Evolutionary conservation across 164 flowering plant genomes (phyloP).

Genomic region (Warburgia ugandensis): DNA sequence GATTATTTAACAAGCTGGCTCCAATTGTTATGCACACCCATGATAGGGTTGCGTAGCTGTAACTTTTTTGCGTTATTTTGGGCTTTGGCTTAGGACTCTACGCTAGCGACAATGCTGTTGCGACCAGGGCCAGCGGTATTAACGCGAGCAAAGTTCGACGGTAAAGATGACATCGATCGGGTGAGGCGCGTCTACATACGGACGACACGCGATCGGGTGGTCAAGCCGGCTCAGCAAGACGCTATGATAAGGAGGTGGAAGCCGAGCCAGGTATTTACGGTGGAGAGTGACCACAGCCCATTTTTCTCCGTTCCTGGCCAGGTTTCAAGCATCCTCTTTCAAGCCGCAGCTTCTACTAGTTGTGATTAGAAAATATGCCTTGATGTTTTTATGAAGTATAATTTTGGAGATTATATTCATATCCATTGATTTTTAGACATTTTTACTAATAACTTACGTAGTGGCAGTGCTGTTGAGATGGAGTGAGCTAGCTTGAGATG

Average conservation of each 20-base stretch:
- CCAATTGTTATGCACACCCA: neutral
- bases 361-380: too few species aligned
- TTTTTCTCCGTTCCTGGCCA: conserved; percentile 54
- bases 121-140: conserved; percentile 63
- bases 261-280: conserved; percentile 37
- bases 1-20: neutral
- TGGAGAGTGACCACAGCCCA: conserved; percentile 79
- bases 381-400: too few species aligned
- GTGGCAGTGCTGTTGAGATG: too few species aligned
- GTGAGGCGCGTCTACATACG: conserved; percentile 55
- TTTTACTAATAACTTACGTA: too few species aligned
- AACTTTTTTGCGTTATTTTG: too few species aligned
- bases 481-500: too few species aligned
- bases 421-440: too few species aligned
- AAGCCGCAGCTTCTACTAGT: conserved; percentile 23
- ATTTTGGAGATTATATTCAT: too few species aligned
- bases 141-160: too few species aligned
- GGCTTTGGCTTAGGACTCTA: conserved; percentile 38
- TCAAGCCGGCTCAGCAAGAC: conserved; percentile 59
- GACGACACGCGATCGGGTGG: conserved; percentile 41
- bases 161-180: too few species aligned
- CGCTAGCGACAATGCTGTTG: conserved; percentile 56
- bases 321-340: conserved; percentile 47
- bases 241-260: conserved; percentile 66
- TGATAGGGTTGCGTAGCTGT: neutral